Evolutionary conservation across 768 basidiomycete genomes (phyloP).

Genomic region (Cystofilobasidium capitatum): DNA sequence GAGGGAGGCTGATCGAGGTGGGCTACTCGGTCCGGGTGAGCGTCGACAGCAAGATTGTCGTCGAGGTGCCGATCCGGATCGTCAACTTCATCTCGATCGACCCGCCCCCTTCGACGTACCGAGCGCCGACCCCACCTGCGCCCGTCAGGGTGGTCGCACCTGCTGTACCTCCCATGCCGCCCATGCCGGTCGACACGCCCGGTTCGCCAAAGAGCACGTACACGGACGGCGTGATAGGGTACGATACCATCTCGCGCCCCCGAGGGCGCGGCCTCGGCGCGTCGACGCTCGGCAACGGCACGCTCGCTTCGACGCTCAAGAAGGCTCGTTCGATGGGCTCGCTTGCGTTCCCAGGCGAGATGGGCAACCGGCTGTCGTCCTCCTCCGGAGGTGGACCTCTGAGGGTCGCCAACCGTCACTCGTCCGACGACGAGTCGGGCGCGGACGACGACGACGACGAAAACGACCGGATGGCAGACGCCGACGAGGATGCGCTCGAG

Average conservation of each 20-base stretch:
- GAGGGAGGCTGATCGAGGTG: conserved; percentile 65
- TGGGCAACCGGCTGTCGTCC: not conserved
- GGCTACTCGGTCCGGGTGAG: conserved; percentile 61
- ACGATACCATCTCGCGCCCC: conserved; percentile 4
- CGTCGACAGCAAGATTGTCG: conserved; percentile 53
- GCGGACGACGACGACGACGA: not conserved
- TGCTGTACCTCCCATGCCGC: not conserved
- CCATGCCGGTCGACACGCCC: not conserved
- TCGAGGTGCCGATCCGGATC: conserved; percentile 63
- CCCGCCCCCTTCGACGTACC: conserved; percentile 47
- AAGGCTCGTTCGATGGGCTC: conserved; percentile 23
- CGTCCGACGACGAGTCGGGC: conserved; percentile 5
- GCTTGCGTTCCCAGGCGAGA: conserved; percentile 10
- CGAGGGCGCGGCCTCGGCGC: not conserved
- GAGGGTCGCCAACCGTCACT: not conserved
- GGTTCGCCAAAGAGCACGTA: not conserved
- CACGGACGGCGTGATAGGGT: not conserved
- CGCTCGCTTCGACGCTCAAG: not conserved
- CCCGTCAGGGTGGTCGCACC: not conserved
- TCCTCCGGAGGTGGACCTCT: not conserved
- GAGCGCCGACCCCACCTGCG: not conserved
- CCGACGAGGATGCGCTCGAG: not conserved
- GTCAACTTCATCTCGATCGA: conserved; percentile 80
- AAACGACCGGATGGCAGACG: not conserved
- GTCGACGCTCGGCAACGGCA: not conserved